These are phyloP conservation scores for Geopyxis carbonaria DNA, from an alignment of 495 filamentous ascomycete species.

Conservation along the genomic window DNA sequence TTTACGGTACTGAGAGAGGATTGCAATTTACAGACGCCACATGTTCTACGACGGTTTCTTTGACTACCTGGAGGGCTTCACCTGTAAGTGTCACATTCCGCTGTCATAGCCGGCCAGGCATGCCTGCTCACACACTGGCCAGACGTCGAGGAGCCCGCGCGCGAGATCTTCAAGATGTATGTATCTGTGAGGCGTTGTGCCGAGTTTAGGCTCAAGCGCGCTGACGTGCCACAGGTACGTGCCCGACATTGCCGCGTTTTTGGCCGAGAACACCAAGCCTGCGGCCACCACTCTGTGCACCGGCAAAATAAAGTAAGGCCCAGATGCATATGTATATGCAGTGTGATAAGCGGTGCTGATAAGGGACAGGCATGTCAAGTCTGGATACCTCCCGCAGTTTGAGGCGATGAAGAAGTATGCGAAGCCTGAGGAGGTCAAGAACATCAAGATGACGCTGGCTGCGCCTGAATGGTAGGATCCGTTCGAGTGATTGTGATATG, in stretches of 20 bases:
- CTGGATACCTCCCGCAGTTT: slow-evolving; percentile 47
- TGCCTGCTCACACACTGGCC: slow-evolving; percentile 15
- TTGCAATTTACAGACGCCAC: slow-evolving; percentile 7
- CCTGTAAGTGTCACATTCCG: background rate
- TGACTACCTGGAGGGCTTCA: slow-evolving; percentile 53
- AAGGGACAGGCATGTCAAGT: slow-evolving; percentile 35
- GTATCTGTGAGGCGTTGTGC: background rate
- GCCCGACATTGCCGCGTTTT: slow-evolving; percentile 62
- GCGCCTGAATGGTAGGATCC: slow-evolving; percentile 41
- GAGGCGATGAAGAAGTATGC: slow-evolving; percentile 48
- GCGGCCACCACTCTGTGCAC: slow-evolving; percentile 58
- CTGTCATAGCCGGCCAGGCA: background rate
- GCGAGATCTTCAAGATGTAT: slow-evolving; percentile 39
- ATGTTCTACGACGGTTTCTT: slow-evolving; percentile 57
- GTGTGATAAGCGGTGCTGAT: too few species aligned
- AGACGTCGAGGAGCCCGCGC: slow-evolving; percentile 39
- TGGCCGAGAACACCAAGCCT: slow-evolving; percentile 52
- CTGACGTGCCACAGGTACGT: slow-evolving; percentile 43
- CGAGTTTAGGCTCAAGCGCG: background rate
- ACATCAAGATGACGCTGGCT: slow-evolving; percentile 56
- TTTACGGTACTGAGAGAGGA: background rate
- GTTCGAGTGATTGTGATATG: background rate
- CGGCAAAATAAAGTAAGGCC: slow-evolving; percentile 40
- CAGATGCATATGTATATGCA: too few species aligned
- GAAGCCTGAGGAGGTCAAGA: slow-evolving; percentile 40